Evolutionary conservation across 2,329 filamentous ascomycete species (phyloP).

Genomic region (Nannizziopsis arthrosporioides): DNA sequence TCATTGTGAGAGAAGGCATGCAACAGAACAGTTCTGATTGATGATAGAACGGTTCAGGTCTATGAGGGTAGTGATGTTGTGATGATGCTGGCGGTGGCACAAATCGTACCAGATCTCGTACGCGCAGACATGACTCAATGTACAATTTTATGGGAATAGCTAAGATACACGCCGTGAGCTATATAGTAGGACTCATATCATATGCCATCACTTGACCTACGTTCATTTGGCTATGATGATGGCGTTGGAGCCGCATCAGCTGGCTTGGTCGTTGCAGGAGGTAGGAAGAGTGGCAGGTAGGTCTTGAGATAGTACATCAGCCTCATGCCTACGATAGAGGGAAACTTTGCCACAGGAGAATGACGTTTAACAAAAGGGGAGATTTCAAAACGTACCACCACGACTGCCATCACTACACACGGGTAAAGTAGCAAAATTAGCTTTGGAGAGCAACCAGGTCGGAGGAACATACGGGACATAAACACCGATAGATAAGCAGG

Average conservation of each 20-base stretch:
- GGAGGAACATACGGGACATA: conserved; percentile 56
- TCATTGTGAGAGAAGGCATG: too few relatives aligned
- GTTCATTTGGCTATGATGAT: conserved; percentile 2
- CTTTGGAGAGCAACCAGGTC: neutral
- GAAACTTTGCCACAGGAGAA: neutral
- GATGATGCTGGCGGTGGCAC: too few relatives aligned
- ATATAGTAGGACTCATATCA: too few relatives aligned
- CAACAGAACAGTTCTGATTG: too few relatives aligned
- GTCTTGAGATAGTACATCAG: conserved; percentile 31
- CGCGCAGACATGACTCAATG: too few relatives aligned
- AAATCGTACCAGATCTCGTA: too few relatives aligned
- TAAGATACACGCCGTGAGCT: too few relatives aligned
- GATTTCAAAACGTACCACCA: conserved; percentile 31
- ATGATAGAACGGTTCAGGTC: too few relatives aligned
- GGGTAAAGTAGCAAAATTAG: neutral
- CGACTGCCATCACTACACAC: conserved; percentile 47
- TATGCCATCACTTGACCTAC: neutral
- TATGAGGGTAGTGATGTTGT: too few relatives aligned
- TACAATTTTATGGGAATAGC: too few relatives aligned
- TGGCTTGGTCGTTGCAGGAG: conserved; percentile 35
- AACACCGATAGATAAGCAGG: conserved; percentile 63
- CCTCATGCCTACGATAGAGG: neutral
- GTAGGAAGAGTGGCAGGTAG: conserved; percentile 55
- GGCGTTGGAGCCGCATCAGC: conserved; percentile 36
- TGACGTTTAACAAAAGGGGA: neutral